Percentiles rank a stretch among this genome's conserved stretches.
These are phyloP conservation scores for Neurospora sp. DNA, from an alignment of 495 filamentous ascomycete genomes.

Conservation along the genomic window DNA sequence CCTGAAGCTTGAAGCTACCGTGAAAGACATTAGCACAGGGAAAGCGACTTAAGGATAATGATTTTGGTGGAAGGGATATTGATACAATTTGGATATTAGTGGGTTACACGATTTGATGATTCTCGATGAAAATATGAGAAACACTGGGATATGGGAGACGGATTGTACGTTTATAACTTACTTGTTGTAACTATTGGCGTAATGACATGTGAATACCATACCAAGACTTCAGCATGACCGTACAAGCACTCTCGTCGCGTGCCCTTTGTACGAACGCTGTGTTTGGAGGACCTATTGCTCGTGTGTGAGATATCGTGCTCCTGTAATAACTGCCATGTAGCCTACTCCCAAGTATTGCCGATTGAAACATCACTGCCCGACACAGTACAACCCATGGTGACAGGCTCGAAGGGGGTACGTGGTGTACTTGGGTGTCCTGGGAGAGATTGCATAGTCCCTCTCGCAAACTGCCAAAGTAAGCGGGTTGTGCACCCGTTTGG, in stretches of 20 bases:
- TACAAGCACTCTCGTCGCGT: not conserved
- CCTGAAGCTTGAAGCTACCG: not conserved
- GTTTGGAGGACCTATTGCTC: no score
- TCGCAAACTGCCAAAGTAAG: not conserved
- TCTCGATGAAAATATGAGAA: not conserved
- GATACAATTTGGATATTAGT: not conserved
- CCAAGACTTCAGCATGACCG: not conserved
- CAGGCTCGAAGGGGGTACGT: no score
- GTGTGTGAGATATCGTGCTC: no score
- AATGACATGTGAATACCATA: not conserved
- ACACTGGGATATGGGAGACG: not conserved
- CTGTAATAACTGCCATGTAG: no score
- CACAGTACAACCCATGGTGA: no score
- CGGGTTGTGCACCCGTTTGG: not conserved
- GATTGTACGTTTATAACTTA: not conserved
- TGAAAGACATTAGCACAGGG: not conserved
- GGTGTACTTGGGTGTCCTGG: no score
- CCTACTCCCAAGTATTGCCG: no score
- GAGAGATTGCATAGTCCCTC: not conserved
- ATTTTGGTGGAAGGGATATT: not conserved
- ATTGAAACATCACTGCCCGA: no score
- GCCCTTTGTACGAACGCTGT: not conserved
- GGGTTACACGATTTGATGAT: not conserved
- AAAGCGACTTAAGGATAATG: not conserved
- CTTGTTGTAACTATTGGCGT: not conserved